phyloP scores from a whole-genome alignment of 305 asterid genomes.

The Fraxinus greggii region DNA sequence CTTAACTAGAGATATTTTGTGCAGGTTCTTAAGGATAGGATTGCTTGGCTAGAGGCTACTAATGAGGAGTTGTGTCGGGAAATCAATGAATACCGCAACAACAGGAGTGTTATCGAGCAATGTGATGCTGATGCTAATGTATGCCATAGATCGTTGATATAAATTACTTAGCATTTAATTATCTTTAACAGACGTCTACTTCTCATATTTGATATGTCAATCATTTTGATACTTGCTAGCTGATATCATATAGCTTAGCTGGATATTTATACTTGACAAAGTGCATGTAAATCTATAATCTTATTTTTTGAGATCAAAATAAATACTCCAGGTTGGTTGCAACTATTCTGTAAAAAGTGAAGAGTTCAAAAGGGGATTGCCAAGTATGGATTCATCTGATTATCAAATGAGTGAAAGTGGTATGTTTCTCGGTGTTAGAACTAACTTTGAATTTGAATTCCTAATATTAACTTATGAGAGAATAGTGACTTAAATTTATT shows the following conservation, averaged over 20 bases:
- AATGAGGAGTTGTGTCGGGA: constrained; percentile 89
- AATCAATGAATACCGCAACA: constrained; percentile 67
- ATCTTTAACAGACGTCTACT: background rate
- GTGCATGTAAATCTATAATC: constrained; percentile 15
- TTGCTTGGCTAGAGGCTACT: constrained; percentile 89
- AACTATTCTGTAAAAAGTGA: constrained; percentile 61
- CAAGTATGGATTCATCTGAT: constrained; percentile 87
- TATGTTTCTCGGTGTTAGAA: constrained; percentile 34
- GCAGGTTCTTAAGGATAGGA: constrained; percentile 85
- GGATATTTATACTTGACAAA: background rate
- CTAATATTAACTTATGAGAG: background rate
- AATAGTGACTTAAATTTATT: background rate
- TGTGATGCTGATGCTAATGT: constrained; percentile 61
- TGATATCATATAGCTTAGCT: background rate
- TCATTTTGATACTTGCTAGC: background rate
- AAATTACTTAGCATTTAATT: constrained; percentile 4
- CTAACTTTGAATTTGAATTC: constrained; percentile 9
- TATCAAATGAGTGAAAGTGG: constrained; percentile 91
- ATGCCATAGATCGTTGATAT: constrained; percentile 15
- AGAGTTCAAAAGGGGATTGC: constrained; percentile 90
- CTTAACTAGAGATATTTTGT: constrained; percentile 26
- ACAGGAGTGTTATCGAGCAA: constrained; percentile 52
- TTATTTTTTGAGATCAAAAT: constrained; percentile 15
- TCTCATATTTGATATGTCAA: background rate
- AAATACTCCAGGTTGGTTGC: constrained; percentile 45